Evolutionary conservation across 768 basidiomycete genomes (phyloP), one percentile per base, ranked within the genome.

Genomic region (Mycena rosella): DNA sequence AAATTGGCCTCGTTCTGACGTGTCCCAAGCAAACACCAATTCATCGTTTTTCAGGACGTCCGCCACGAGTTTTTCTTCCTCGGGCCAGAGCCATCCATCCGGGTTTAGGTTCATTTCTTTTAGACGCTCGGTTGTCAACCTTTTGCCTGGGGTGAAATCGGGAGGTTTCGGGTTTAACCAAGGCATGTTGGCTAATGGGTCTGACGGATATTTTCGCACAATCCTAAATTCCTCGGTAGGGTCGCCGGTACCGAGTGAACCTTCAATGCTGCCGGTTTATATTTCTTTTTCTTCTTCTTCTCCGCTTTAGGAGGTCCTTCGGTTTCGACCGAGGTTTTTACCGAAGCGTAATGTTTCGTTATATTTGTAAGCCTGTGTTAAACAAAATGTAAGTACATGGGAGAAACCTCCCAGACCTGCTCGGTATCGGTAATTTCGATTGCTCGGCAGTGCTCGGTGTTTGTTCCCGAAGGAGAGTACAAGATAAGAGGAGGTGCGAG

Each of bases 281-380:
- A 57, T 30, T 57, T 57, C 42, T 44, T 57, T 13, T 29, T 27
- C 56, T 45, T 57, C 56, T 42, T n/a, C 29, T 57, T 57, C 17
- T 27, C 17, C 27, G 27, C 29, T 18, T 18, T 30, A 8, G 17
- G n/a, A 3, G 20, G 20, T 8, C 7, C 27, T 17, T 56, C 55
- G 20, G 24, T 45, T 29, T 29, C 20, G 5, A 44, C 17, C 6
- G 27, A 57, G 9, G 40, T 34, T 24, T 45, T n/a, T n/a, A n/a
- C n/a, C n/a, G n/a, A n/a, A n/a, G n/a, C n/a, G 56, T 5, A 14
- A 13, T n/a, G 7, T 42, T n/a, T 57, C 56, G 40, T 42, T 17
- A 30, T 57, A 57, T 3, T 44, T 7, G 56, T 57, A 57, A 6
- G 20, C 14, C 29, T 57, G 56, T 9, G 15, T 5, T 14, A 57